Base-by-base conservation (phyloP, 2,329 filamentous ascomycete genomes). In the Aspergillus amoenus region DNA sequence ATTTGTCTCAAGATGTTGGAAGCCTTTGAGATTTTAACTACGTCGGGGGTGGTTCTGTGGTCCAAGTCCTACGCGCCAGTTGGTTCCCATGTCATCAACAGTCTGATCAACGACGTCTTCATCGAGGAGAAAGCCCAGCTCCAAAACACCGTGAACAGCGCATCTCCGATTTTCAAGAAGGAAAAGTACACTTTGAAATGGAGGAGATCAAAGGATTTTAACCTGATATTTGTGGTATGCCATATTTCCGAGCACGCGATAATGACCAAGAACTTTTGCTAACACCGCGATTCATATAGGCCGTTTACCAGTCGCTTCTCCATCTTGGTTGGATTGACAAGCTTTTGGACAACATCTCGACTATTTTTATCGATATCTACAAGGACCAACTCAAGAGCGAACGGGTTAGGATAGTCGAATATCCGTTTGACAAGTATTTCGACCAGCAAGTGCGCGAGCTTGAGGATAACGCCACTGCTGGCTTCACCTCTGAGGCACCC, bases 321-420 rank as follows among this genome's bases (percentile, higher is more conserved):
- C 93, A 97, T 74, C 84, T 99, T 8, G 93, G 90, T 12, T 99
- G 95, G 94, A 91, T 97, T 63, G 94, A 99, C 75, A 92, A 94
- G 73, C 87, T 99, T 47, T 86, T 99, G 64, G 93, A 97, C 70
- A 96, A 97, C 69, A 91, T 97, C 68, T 91, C 88, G 72, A 92
- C 90, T 9, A 87, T 99, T 34, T 99, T 97, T 70, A 83, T 94
- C 64, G 90, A 92, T 63, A 82, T 97, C 27, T 99, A 97, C 73
- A 90, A 88, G 64, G 88, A 94, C 57, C 89, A 96, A 73, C 79
- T 99, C 55, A 92, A 87, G 72, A 90, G 90, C 66, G 85, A 89
- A 24, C 85, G 93, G 70, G 90, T 87, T 11, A 91, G 89, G 53
- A 81, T 90, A 21, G 82, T 94, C 56, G 85, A 93, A 70, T 96